Evolutionary conservation across 345 rosid species (phyloP).

Genomic region (Gossypium anomalum): DNA sequence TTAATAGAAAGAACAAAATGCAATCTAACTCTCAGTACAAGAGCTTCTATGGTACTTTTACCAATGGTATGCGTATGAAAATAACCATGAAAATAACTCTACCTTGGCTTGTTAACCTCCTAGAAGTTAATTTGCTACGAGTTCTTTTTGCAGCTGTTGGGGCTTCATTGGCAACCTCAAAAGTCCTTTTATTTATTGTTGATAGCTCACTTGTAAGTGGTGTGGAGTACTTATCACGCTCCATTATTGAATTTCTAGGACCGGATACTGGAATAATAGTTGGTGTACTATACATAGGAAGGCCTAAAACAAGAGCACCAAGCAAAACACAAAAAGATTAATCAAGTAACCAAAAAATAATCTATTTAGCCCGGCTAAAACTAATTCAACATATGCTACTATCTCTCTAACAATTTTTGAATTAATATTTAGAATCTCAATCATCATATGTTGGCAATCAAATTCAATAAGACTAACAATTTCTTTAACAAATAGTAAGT

Average conservation of each 20-base stretch:
- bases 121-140: constrained; percentile 28
- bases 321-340: not conserved
- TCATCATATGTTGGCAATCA: no score
- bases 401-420: no score
- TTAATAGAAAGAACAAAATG: no score
- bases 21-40: no score
- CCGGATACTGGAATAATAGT: constrained; percentile 34
- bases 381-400: no score
- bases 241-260: constrained; percentile 23
- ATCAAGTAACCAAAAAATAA: no score
- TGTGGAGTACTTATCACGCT: constrained; percentile 24
- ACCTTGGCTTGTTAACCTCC: constrained; percentile 39
- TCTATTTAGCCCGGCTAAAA: no score
- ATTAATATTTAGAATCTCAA: no score
- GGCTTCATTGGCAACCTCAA: constrained; percentile 28
- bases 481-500: no score
- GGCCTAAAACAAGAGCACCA: constrained; percentile 31
- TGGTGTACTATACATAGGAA: constrained; percentile 28
- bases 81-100: constrained; percentile 14
- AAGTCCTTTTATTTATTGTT: constrained; percentile 47
- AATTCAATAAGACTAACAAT: no score
- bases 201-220: constrained; percentile 28
- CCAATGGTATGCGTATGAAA: not conserved
- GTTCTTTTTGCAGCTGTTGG: constrained; percentile 44
- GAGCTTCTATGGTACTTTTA: no score